phyloP scores from a whole-genome alignment of 805 yeast genomes.

The Suhomyces xylopsoci region DNA sequence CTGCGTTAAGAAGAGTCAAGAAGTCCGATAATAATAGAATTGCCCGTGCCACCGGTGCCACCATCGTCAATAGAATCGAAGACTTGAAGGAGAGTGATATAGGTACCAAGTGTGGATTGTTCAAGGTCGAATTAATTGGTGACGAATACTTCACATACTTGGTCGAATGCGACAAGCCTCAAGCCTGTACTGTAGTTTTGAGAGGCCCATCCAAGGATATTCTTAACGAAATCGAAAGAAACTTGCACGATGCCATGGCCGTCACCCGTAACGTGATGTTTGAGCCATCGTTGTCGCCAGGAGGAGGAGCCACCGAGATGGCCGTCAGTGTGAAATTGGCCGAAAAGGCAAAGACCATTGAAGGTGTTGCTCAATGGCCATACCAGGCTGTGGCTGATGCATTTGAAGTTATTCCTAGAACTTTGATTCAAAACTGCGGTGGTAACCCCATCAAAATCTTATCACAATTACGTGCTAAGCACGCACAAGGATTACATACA shows the following conservation, averaged over 20 bases:
- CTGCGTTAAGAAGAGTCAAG: slow-evolving; percentile 90
- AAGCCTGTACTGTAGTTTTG: slow-evolving; percentile 88
- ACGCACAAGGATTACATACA: slow-evolving; percentile 82
- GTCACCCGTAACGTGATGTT: slow-evolving; percentile 93
- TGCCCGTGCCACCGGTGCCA: slow-evolving; percentile 96
- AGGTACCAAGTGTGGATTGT: slow-evolving; percentile 85
- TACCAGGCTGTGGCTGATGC: slow-evolving; percentile 99
- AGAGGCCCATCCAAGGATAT: slow-evolving; percentile 98
- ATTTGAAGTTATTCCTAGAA: slow-evolving; percentile 96
- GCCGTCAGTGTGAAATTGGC: slow-evolving; percentile 87
- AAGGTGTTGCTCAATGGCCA: slow-evolving; percentile 98
- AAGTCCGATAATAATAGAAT: slow-evolving; percentile 95
- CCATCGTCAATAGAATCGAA: slow-evolving; percentile 92
- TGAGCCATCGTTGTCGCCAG: slow-evolving; percentile 94
- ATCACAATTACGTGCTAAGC: slow-evolving; percentile 92
- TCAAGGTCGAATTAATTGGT: slow-evolving; percentile 92
- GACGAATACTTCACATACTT: slow-evolving; percentile 93
- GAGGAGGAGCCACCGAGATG: slow-evolving; percentile 99
- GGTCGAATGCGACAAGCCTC: slow-evolving; percentile 76
- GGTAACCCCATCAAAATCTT: slow-evolving; percentile 90
- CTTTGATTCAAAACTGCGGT: slow-evolving; percentile 95
- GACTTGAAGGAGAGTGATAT: slow-evolving; percentile 88
- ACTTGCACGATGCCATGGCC: slow-evolving; percentile 97
- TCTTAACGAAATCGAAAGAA: slow-evolving; percentile 92
- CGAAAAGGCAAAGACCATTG: slow-evolving; percentile 87